Conservation (phyloP, 2,329 filamentous ascomycete genomes). For the Exophiala oligosperma region DNA sequence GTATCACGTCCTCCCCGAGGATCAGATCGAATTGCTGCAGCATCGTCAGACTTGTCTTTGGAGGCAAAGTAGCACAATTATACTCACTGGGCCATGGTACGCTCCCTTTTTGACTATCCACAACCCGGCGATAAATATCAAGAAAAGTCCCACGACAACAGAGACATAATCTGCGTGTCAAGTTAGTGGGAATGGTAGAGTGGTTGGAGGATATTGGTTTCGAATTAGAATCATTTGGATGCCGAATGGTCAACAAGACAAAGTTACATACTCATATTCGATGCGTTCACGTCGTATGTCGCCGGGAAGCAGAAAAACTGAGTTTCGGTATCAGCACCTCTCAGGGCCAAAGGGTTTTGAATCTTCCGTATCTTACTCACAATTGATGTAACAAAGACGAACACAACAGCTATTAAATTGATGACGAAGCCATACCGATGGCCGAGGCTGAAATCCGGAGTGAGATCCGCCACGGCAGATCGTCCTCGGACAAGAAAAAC, state of each 20-base stretch:
- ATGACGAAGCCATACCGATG: conserved; percentile 47
- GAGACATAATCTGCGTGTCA: not conserved
- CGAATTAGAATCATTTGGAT: not conserved
- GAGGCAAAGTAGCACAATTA: not conserved
- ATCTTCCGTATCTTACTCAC: not conserved
- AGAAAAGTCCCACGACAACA: not conserved
- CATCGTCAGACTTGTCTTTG: not conserved
- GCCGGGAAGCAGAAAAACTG: not conserved
- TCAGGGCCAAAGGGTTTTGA: not conserved
- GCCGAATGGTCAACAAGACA: not conserved
- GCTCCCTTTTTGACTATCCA: not conserved
- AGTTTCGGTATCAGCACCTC: too few species aligned
- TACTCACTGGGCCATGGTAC: not conserved
- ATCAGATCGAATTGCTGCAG: not conserved
- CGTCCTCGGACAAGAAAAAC: conserved; percentile 53
- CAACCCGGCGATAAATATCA: not conserved
- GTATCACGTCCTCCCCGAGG: not conserved
- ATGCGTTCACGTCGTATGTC: not conserved
- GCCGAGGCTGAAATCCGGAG: conserved; percentile 46
- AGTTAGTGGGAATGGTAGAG: not conserved
- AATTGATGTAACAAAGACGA: conserved; percentile 44
- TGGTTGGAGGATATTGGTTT: not conserved
- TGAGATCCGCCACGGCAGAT: conserved; percentile 55
- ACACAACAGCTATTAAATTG: conserved; percentile 56
- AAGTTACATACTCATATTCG: not conserved